phyloP scores from a whole-genome alignment of 2,329 filamentous ascomycete species.

The Xylaria polymorpha region DNA sequence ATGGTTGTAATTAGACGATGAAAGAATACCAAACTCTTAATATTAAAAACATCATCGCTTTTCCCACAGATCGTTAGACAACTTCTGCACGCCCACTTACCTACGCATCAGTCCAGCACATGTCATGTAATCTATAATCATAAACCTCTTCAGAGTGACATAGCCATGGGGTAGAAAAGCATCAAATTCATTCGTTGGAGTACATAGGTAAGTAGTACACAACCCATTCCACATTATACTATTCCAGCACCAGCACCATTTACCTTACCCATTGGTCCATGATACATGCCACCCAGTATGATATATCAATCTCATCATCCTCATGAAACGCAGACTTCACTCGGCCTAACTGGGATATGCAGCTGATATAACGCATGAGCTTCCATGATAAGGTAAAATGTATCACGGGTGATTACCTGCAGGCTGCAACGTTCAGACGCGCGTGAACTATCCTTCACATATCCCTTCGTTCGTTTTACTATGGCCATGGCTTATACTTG shows the following conservation, averaged over 20 bases:
- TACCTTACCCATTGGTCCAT: neutral
- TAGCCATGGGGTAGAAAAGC: neutral
- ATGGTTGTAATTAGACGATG: neutral
- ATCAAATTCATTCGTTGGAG: constrained; percentile 3
- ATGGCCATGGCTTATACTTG: constrained; percentile 13
- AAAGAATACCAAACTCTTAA: neutral
- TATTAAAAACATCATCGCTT: neutral
- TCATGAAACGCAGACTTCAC: constrained; percentile 17
- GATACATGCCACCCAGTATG: constrained; percentile 2
- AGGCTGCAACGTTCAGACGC: constrained; percentile 29
- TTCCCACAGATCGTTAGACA: neutral
- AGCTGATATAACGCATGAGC: constrained; percentile 45
- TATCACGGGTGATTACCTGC: constrained; percentile 47
- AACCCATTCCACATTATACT: constrained; percentile 8
- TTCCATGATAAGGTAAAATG: constrained; percentile 39
- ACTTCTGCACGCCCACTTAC: neutral
- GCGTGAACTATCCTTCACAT: constrained; percentile 11
- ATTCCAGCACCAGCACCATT: neutral
- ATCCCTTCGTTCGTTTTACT: constrained; percentile 5
- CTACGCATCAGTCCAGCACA: neutral
- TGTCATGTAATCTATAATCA: neutral
- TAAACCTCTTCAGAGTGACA: neutral
- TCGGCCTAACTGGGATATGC: constrained; percentile 21
- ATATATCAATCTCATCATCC: constrained; percentile 17
- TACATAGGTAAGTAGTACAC: neutral